Evolutionary conservation across 2,329 filamentous ascomycete genomes (phyloP).

Genomic region (Emericellopsis atlantica): DNA sequence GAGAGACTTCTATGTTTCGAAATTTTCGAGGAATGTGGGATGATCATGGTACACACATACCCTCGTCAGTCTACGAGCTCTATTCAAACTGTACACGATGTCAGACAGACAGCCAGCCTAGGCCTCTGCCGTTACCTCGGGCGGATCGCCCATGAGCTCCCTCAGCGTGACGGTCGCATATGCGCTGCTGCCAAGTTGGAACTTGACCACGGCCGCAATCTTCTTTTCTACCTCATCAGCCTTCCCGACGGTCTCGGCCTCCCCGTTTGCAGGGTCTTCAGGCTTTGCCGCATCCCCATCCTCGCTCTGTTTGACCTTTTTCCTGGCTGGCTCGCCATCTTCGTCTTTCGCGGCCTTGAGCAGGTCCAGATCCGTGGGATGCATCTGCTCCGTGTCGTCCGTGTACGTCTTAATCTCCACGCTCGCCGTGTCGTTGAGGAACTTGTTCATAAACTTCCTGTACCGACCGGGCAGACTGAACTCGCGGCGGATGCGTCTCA

Average conservation of each 20-base stretch:
- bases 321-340: conserved; percentile 4
- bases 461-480: conserved; percentile 83
- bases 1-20: no score
- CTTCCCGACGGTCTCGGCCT: conserved; percentile 2
- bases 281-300: neutral
- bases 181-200: conserved; percentile 66
- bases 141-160: conserved; percentile 53
- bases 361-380: conserved; percentile 73
- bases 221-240: conserved; percentile 10
- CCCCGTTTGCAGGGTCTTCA: neutral
- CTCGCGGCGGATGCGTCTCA: conserved; percentile 78
- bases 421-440: conserved; percentile 40
- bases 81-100: no score
- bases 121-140: conserved; percentile 9
- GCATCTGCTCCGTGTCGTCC: conserved; percentile 68
- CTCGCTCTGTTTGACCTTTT: conserved; percentile 13
- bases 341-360: conserved; percentile 29
- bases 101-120: neutral
- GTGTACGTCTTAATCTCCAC: conserved; percentile 60
- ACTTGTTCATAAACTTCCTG: conserved; percentile 67
- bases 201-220: conserved; percentile 58
- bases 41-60: no score
- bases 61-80: no score
- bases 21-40: no score
- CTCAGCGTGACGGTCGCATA: conserved; percentile 77